Percentiles rank a stretch among this genome's conserved stretches.
These are phyloP conservation scores for Plasmodium blacklocki DNA, from an alignment of 169 alveolate genomes.

Conservation along the genomic window DNA sequence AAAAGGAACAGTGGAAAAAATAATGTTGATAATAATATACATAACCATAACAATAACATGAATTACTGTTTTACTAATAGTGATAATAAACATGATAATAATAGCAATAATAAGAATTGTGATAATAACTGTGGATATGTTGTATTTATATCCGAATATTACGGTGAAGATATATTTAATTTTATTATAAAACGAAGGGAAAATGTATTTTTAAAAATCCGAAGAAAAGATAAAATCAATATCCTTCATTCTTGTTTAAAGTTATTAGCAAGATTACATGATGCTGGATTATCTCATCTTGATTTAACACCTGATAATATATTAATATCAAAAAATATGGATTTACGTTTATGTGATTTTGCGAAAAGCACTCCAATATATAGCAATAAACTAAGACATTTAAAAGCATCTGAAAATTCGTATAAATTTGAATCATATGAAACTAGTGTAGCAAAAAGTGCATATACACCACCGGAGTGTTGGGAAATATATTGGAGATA, in stretches of 20 bases:
- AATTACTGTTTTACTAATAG: too few species aligned
- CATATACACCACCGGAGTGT: conserved; percentile 89
- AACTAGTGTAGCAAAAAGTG: conserved; percentile 87
- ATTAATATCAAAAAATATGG: conserved; percentile 77
- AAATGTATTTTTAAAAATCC: conserved; percentile 48
- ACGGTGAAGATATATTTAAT: conserved; percentile 80
- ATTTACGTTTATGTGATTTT: conserved; percentile 84
- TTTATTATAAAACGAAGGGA: conserved; percentile 73
- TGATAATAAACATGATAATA: too few species aligned
- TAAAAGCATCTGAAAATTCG: conserved; percentile 68
- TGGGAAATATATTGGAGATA: conserved; percentile 81
- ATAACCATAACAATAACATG: too few species aligned
- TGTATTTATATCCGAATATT: conserved; percentile 77
- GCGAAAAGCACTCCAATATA: conserved; percentile 85
- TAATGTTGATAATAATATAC: conserved; percentile 1
- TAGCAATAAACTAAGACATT: conserved; percentile 76
- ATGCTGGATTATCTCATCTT: conserved; percentile 85
- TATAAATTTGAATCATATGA: conserved; percentile 84
- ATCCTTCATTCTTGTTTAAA: conserved; percentile 76
- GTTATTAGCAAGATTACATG: conserved; percentile 78
- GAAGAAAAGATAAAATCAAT: conserved; percentile 77
- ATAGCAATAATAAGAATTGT: too few species aligned
- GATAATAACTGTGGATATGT: conserved; percentile 57
- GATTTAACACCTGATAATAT: conserved; percentile 88
- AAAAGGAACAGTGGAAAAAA: conserved; percentile 5